Evolutionary conservation across 2,329 filamentous ascomycete genomes (phyloP).

Genomic region (Paraconiothyrium sp.): DNA sequence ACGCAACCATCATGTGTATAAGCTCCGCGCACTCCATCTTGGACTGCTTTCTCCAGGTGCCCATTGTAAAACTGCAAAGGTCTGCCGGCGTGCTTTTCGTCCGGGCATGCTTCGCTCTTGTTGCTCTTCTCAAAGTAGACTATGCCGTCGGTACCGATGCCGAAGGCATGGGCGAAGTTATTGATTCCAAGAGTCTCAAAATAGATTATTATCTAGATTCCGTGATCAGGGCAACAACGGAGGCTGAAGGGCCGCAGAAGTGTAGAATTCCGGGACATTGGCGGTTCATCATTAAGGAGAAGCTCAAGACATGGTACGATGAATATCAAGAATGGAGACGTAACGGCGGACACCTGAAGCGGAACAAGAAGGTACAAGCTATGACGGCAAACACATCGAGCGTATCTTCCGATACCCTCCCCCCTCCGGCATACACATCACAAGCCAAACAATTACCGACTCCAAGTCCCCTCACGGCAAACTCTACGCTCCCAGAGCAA

Average conservation of each 20-base stretch:
- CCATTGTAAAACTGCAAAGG: conserved; percentile 34
- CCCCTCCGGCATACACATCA: background rate
- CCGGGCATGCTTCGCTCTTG: conserved; percentile 42
- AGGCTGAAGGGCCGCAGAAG: conserved; percentile 41
- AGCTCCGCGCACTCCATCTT: conserved; percentile 43
- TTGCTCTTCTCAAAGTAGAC: conserved; percentile 46
- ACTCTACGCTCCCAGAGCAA: background rate
- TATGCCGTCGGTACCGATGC: conserved; percentile 46
- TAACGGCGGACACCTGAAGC: conserved; percentile 37
- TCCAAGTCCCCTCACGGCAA: background rate
- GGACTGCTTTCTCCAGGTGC: conserved; percentile 38
- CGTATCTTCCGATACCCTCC: background rate
- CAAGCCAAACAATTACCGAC: conserved; percentile 6
- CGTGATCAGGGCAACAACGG: conserved; percentile 31
- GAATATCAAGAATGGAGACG: conserved; percentile 42
- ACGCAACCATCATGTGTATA: conserved; percentile 48
- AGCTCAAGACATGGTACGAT: conserved; percentile 44
- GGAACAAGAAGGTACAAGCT: conserved; percentile 25
- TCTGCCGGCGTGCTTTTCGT: conserved; percentile 43
- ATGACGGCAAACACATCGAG: conserved; percentile 1
- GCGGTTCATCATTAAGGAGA: conserved; percentile 40
- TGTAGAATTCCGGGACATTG: conserved; percentile 46
- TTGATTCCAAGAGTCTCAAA: conserved; percentile 44
- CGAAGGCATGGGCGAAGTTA: conserved; percentile 44
- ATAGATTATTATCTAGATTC: conserved; percentile 42